Evolutionary conservation across 345 rosid genomes (phyloP), one percentile per base, ranked within the genome.

Genomic region (Cardamine occulta): DNA sequence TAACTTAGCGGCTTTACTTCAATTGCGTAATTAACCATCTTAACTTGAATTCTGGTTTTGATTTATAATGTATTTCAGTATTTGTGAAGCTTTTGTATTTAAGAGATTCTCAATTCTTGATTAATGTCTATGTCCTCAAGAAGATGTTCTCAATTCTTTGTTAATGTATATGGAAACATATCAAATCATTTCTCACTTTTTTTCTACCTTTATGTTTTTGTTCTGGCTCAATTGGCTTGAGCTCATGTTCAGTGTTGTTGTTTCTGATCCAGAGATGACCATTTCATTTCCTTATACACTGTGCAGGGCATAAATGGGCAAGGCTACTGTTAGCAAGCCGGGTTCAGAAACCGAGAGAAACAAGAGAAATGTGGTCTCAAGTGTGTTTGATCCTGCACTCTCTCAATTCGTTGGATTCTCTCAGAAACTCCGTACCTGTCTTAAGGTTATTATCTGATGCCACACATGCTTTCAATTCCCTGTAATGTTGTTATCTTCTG

Each of bases 361-460:
- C 59, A 77, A 72, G 53, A 74, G 74, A 66, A 82, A 73, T 61
- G 66, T 79, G 40, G 66, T 74, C 39, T 61, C 53, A 9, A 85
- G 76, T 71, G 80, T 74, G 65, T 80, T 88, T 65, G 85, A 91
- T 85, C 91, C 91, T 13, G 84, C 88, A 4, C 19, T 86, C 73
- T 81, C 88, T 68, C 24, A 74, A 66, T 74, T 93, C 51, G 74
- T 52, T 71, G 87, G 84, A 58, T 76, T 93, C 35, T 91, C 89
- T 37, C 80, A 75, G 74, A 89, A 84, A 80, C 82, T 93, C 74
- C 75, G 70, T 13, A 73, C 71, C 45, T 8, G 79, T 70, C 26
- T 89, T 35, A 81, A 88, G 96, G 93, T 90, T 17, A 32, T 72
- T 35, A 77, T 51, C 12, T 52, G 44, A 18, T 63, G 19, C 24